Conservation (phyloP, 345 rosid species). For the Eucalyptus decipiens region DNA sequence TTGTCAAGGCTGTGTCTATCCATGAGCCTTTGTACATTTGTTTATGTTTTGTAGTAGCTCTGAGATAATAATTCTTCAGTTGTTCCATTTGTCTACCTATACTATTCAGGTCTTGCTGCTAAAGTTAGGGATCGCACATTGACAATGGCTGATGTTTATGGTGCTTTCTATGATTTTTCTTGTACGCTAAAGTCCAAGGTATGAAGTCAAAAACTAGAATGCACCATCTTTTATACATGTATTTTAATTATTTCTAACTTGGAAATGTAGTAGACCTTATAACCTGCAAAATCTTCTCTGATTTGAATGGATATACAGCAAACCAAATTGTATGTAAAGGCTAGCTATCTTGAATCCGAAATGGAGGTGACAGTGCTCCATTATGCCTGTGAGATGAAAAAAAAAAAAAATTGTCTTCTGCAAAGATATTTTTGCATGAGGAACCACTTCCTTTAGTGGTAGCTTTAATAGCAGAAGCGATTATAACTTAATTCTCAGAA, state of each 20-base stretch:
- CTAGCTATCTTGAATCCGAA: background rate
- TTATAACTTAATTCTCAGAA: background rate
- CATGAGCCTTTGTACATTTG: background rate
- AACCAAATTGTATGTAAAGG: background rate
- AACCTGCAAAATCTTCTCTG: background rate
- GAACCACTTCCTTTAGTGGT: background rate
- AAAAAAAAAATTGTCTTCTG: background rate
- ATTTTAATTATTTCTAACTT: background rate
- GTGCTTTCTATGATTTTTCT: constrained; percentile 70
- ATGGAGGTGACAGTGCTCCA: background rate
- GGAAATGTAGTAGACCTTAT: background rate
- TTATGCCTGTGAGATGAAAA: background rate
- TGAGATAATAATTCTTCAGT: background rate
- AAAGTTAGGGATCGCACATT: constrained; percentile 68
- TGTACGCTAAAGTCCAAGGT: constrained; percentile 68
- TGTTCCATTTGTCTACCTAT: background rate
- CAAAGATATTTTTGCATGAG: background rate
- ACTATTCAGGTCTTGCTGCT: constrained; percentile 69
- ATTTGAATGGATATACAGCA: background rate
- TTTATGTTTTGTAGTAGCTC: background rate
- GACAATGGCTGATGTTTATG: constrained; percentile 80
- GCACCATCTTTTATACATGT: background rate
- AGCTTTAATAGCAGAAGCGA: background rate
- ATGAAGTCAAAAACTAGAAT: background rate
- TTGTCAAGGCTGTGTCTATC: background rate